These are phyloP conservation scores for Rhynchospora tenuis DNA, from an alignment of 176 grass and related monocot genomes.

Conservation along the genomic window DNA sequence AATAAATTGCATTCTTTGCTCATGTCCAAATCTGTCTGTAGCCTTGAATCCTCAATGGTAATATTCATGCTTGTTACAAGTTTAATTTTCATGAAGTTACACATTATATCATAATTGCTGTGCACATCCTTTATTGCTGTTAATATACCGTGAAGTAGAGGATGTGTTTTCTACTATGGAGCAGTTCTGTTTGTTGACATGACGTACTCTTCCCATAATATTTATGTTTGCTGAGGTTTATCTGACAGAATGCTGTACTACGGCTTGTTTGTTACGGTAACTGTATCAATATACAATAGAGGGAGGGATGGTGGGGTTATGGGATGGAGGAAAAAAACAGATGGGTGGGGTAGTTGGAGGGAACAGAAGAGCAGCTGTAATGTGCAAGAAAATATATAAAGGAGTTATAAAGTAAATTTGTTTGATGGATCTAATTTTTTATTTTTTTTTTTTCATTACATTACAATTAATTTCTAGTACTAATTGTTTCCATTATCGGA, in stretches of 20 bases:
- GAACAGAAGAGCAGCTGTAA: background rate
- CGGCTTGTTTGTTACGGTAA: background rate
- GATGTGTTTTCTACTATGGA: slow-evolving; percentile 11
- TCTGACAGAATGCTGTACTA: slow-evolving; percentile 22
- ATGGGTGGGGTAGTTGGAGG: background rate
- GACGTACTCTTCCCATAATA: slow-evolving; percentile 2
- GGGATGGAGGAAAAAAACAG: background rate
- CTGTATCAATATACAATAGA: slow-evolving; percentile 12
- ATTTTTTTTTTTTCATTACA: background rate
- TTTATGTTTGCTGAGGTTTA: slow-evolving; percentile 10
- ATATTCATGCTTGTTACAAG: background rate
- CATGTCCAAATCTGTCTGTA: background rate
- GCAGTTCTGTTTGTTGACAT: slow-evolving; percentile 21
- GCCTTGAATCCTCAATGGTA: background rate
- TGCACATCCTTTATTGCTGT: slow-evolving; percentile 16
- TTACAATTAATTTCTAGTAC: slow-evolving; percentile 5
- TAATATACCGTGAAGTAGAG: slow-evolving; percentile 22
- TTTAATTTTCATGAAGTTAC: background rate
- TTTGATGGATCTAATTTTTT: background rate
- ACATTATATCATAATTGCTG: slow-evolving; percentile 1
- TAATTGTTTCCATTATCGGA: background rate
- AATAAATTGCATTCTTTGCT: background rate
- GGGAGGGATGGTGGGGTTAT: background rate
- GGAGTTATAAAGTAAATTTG: background rate
- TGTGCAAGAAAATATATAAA: background rate